phyloP scores from a whole-genome alignment of 495 filamentous ascomycete genomes.

The Penicillium bovifimosum region DNA sequence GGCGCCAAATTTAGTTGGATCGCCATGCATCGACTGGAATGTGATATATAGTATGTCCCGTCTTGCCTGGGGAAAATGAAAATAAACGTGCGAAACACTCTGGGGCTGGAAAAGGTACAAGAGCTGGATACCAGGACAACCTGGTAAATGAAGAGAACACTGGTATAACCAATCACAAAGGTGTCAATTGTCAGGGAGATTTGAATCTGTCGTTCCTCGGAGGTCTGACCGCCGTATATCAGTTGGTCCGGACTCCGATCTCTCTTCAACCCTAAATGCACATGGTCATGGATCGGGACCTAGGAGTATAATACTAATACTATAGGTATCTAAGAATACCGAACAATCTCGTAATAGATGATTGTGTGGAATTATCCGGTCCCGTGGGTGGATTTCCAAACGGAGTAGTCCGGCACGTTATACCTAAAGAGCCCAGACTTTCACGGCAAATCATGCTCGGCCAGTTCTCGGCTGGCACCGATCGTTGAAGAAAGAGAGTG shows the following conservation, averaged over 20 bases:
- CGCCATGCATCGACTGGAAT: conserved; percentile 1
- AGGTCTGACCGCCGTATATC: conserved; percentile 11
- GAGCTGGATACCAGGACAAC: neutral
- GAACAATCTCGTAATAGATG: too few relatives aligned
- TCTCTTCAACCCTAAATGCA: neutral
- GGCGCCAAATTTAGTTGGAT: neutral
- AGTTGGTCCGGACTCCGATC: neutral
- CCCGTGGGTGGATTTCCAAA: neutral
- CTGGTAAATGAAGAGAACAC: neutral
- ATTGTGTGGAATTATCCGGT: neutral
- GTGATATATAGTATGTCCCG: neutral
- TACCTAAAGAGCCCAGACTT: conserved; percentile 16
- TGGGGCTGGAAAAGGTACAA: neutral
- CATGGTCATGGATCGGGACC: neutral
- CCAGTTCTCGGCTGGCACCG: conserved; percentile 18
- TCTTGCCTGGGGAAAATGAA: neutral
- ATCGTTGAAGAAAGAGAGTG: too few relatives aligned
- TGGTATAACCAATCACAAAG: neutral
- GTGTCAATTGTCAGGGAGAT: neutral
- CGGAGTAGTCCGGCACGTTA: conserved; percentile 19
- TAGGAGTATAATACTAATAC: too few relatives aligned
- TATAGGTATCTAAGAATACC: too few relatives aligned
- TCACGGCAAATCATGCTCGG: conserved; percentile 26
- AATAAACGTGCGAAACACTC: neutral
- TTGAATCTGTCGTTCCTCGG: neutral